Evolutionary conservation across 2,329 filamentous ascomycete species (phyloP).

Genomic region (Verticillium tricorpus): DNA sequence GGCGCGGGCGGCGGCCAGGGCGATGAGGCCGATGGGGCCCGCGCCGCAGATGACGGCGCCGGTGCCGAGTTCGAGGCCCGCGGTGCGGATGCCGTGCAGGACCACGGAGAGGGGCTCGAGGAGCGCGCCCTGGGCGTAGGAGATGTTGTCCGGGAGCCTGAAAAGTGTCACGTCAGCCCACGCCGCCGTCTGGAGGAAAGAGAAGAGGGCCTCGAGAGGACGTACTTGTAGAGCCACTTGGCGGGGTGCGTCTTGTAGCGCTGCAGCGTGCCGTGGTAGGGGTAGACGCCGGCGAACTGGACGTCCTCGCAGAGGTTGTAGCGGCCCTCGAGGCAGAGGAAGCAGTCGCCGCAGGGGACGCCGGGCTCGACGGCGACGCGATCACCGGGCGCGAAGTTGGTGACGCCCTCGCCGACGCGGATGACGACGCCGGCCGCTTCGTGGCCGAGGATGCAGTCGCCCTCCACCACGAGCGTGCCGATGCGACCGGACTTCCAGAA

Average conservation of each 20-base stretch:
- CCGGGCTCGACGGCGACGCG: constrained; percentile 64
- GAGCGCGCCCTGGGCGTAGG: constrained; percentile 55
- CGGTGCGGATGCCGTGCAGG: constrained; percentile 53
- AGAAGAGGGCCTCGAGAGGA: not conserved
- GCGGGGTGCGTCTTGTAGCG: constrained; percentile 58
- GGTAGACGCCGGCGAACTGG: constrained; percentile 57
- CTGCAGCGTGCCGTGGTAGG: constrained; percentile 56
- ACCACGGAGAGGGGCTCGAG: constrained; percentile 62
- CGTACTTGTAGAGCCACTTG: constrained; percentile 50
- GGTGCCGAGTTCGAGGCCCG: constrained; percentile 48
- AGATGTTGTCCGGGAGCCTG: constrained; percentile 49
- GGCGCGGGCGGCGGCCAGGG: constrained; percentile 52
- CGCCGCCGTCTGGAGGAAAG: too few species aligned
- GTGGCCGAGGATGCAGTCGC: constrained; percentile 62
- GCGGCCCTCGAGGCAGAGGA: constrained; percentile 53
- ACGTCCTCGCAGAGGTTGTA: constrained; percentile 63
- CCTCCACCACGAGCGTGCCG: constrained; percentile 56
- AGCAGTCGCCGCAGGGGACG: constrained; percentile 58
- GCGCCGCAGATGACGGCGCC: constrained; percentile 56
- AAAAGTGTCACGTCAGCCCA: not conserved
- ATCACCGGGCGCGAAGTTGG: constrained; percentile 51
- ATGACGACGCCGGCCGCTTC: constrained; percentile 60
- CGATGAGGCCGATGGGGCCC: constrained; percentile 58
- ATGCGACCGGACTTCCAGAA: constrained; percentile 64
- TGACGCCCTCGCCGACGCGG: constrained; percentile 50